Evolutionary conservation across 1,284 basidiomycete species (phyloP).

Genomic region (Anthracocystis walkeri): DNA sequence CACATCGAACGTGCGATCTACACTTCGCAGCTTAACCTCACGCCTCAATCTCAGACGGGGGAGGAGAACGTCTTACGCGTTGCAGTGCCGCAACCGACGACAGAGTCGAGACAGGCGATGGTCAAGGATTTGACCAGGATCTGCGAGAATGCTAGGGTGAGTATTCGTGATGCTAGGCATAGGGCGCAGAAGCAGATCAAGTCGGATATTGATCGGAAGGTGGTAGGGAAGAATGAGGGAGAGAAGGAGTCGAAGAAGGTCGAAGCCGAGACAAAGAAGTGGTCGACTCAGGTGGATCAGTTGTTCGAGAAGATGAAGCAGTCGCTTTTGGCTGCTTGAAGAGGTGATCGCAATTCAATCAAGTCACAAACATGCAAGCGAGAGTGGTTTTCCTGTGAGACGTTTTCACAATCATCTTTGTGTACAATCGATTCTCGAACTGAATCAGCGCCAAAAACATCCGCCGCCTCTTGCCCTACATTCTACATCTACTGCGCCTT

Average conservation of each 20-base stretch:
- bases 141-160: slow-evolving; percentile 66
- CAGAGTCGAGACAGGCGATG: slow-evolving; percentile 61
- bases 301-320: slow-evolving; percentile 60
- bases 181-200: slow-evolving; percentile 66
- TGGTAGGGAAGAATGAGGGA: slow-evolving; percentile 60
- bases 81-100: slow-evolving; percentile 63
- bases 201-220: slow-evolving; percentile 60
- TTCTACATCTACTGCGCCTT: slow-evolving; percentile 29
- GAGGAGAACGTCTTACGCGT: slow-evolving; percentile 63
- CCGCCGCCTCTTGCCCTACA: background rate
- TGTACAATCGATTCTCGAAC: background rate
- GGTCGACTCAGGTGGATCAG: slow-evolving; percentile 49
- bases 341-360: background rate
- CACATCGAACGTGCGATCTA: slow-evolving; percentile 67
- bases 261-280: slow-evolving; percentile 61
- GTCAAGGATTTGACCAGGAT: slow-evolving; percentile 62
- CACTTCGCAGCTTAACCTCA: slow-evolving; percentile 54
- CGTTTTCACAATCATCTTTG: background rate
- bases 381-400: background rate
- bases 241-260: slow-evolving; percentile 57
- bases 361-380: background rate
- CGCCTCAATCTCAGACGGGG: slow-evolving; percentile 57
- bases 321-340: slow-evolving; percentile 30
- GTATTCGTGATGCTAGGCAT: slow-evolving; percentile 61
- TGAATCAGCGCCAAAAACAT: too few relatives aligned